Evolutionary conservation across 2,329 filamentous ascomycete genomes (phyloP).

Genomic region (Fusarium sp.): DNA sequence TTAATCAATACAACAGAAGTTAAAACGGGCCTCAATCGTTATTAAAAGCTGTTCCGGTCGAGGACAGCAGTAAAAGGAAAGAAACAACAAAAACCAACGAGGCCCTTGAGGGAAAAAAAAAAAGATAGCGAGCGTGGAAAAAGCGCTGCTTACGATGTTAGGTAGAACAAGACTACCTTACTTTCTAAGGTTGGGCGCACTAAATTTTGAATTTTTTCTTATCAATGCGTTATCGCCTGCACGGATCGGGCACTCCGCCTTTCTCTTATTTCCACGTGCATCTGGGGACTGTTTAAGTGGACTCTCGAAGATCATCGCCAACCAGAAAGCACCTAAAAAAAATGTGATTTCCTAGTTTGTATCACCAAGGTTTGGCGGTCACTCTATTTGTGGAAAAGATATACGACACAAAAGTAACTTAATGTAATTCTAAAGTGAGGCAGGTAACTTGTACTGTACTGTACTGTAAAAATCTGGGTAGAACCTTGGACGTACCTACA

Average conservation of each 20-base stretch:
- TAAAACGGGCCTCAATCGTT: slow-evolving; percentile 37
- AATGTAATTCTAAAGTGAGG: slow-evolving; percentile 1
- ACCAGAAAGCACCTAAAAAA: slow-evolving; percentile 4
- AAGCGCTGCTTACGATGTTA: slow-evolving; percentile 40
- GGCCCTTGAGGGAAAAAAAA: slow-evolving; percentile 36
- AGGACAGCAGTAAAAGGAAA: slow-evolving; percentile 9
- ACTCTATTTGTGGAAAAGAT: not conserved
- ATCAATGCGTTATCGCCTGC: slow-evolving; percentile 28
- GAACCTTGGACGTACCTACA: slow-evolving; percentile 20
- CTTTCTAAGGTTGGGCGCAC: slow-evolving; percentile 35
- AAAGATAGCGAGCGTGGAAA: slow-evolving; percentile 36
- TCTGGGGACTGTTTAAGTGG: slow-evolving; percentile 30
- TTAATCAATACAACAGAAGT: not conserved
- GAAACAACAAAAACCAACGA: slow-evolving; percentile 42
- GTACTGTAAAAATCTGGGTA: slow-evolving; percentile 10
- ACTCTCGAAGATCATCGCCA: not conserved
- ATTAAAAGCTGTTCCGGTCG: slow-evolving; percentile 15
- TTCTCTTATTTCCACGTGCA: slow-evolving; percentile 41
- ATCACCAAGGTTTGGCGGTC: not conserved
- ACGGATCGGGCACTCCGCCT: slow-evolving; percentile 30
- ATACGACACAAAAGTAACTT: not conserved
- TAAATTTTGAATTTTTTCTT: slow-evolving; percentile 38
- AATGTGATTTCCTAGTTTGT: not conserved
- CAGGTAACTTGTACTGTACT: slow-evolving; percentile 14
- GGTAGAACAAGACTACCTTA: slow-evolving; percentile 17